Conservation (phyloP, 1,284 basidiomycete species). For the Xerocomus tenax region DNA sequence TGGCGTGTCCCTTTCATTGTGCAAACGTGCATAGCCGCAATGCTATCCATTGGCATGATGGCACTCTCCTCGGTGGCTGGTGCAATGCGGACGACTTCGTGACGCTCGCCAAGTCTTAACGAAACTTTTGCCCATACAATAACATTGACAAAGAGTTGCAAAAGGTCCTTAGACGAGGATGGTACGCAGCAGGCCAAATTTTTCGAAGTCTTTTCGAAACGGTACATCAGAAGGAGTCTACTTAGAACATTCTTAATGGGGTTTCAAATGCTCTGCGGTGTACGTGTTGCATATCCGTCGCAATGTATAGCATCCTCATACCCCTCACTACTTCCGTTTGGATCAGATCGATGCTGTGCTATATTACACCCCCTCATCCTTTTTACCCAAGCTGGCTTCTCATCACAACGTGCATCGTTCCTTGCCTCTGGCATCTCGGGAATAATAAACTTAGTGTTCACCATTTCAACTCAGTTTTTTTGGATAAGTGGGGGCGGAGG, state of each 20-base stretch:
- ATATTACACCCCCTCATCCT: constrained; percentile 47
- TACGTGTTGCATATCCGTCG: constrained; percentile 13
- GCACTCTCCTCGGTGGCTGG: constrained; percentile 47
- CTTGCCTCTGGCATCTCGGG: constrained; percentile 48
- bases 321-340: constrained; percentile 16
- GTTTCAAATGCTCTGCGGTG: constrained; percentile 37
- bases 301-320: constrained; percentile 15
- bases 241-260: constrained; percentile 42
- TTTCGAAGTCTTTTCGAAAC: constrained; percentile 22
- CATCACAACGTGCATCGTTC: constrained; percentile 40
- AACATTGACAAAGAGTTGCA: constrained; percentile 21
- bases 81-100: constrained; percentile 35
- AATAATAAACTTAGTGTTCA: constrained; percentile 39
- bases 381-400: constrained; percentile 45
- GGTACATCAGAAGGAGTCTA: constrained; percentile 33
- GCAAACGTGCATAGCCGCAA: constrained; percentile 34
- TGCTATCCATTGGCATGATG: constrained; percentile 41
- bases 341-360: constrained; percentile 22
- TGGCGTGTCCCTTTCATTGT: constrained; percentile 44
- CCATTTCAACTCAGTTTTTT: constrained; percentile 36
- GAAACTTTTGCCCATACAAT: constrained; percentile 10
- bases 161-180: constrained; percentile 22
- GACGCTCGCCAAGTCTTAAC: constrained; percentile 34
- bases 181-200: constrained; percentile 2
- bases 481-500: constrained; percentile 42